Conservation (phyloP, 306 rosid genomes). For the Urtica urens region DNA sequence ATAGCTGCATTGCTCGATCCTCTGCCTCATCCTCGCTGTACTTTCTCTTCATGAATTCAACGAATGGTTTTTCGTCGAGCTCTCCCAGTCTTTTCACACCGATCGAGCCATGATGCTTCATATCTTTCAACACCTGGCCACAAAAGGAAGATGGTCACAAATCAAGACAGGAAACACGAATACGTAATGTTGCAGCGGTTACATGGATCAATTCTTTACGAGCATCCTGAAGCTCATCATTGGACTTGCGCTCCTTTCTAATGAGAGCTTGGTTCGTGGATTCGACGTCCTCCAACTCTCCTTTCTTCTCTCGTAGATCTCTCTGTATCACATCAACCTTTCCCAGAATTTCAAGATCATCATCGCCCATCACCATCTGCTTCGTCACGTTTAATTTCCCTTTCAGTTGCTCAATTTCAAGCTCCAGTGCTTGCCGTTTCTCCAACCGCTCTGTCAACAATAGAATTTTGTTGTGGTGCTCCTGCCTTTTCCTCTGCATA, state of each 20-base stretch:
- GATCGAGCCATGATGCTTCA: slow-evolving; percentile 32
- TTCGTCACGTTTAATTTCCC: slow-evolving; percentile 68
- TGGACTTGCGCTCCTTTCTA: slow-evolving; percentile 75
- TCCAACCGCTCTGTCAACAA: slow-evolving; percentile 70
- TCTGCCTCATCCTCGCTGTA: slow-evolving; percentile 72
- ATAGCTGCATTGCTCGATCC: slow-evolving; percentile 67
- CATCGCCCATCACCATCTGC: slow-evolving; percentile 77
- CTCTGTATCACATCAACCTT: slow-evolving; percentile 50
- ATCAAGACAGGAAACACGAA: not conserved
- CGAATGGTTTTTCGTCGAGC: slow-evolving; percentile 65
- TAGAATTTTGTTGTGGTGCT: slow-evolving; percentile 62
- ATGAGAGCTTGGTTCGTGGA: slow-evolving; percentile 64
- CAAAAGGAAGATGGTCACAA: not conserved
- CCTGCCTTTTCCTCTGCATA: slow-evolving; percentile 82
- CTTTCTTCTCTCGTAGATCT: slow-evolving; percentile 75
- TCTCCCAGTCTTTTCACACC: slow-evolving; percentile 95
- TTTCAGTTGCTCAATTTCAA: slow-evolving; percentile 81
- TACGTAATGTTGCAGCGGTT: too few relatives aligned
- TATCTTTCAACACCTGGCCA: slow-evolving; percentile 59
- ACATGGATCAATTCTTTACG: slow-evolving; percentile 71
- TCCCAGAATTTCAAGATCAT: slow-evolving; percentile 63
- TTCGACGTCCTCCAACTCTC: slow-evolving; percentile 50
- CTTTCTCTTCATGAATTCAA: slow-evolving; percentile 60
- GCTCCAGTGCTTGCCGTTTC: slow-evolving; percentile 70
- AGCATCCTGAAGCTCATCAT: slow-evolving; percentile 91